A percentile compares a stretch with the other conserved stretches of the same genome.
Conservation (phyloP, 345 rosid genomes). For the Salix koriyanagi region DNA sequence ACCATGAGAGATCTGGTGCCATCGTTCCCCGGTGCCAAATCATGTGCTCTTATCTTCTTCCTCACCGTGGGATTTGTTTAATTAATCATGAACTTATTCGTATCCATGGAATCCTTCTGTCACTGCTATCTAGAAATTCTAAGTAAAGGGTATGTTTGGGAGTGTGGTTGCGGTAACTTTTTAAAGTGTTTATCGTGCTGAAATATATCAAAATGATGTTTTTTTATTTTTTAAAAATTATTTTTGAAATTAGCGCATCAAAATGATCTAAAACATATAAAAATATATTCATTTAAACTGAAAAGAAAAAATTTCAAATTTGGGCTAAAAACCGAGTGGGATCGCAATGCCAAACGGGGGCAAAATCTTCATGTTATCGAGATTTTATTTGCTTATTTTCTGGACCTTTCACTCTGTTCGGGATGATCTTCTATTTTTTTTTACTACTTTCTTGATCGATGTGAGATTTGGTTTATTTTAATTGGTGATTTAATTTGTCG, state of each 20-base stretch:
- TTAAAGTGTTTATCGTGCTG: no score
- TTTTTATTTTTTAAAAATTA: no score
- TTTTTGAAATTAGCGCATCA: no score
- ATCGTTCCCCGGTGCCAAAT: neutral
- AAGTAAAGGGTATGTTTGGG: neutral
- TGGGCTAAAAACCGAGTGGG: no score
- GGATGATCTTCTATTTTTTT: neutral
- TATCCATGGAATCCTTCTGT: neutral
- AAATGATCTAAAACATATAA: no score
- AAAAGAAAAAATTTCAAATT: no score
- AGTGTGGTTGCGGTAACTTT: no score
- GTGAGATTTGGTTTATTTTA: neutral
- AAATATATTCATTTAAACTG: no score
- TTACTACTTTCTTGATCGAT: neutral
- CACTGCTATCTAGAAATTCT: neutral
- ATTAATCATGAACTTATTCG: neutral
- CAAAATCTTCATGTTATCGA: neutral
- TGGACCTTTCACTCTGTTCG: neutral
- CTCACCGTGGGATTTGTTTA: neutral
- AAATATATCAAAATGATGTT: no score
- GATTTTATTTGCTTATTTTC: neutral
- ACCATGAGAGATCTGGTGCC: neutral
- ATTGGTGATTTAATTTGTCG: no score
- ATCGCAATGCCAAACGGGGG: no score
- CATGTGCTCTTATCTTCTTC: neutral